Conservation (phyloP, 2,329 filamentous ascomycete species). For the Talaromyces sp. region DNA sequence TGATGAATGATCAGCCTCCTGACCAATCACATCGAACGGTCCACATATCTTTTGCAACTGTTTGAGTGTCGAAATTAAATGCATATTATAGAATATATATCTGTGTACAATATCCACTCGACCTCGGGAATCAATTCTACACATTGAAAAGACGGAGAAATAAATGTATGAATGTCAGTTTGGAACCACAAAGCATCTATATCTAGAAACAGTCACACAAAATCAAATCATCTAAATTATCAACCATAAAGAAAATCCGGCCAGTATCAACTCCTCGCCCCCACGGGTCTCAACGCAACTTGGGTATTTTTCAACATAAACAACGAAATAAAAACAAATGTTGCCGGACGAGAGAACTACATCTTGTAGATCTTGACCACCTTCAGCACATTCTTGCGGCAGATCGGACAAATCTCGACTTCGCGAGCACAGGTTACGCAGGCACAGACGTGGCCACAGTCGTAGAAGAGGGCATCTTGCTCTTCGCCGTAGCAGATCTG, state of each 20-base stretch:
- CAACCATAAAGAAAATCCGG: not conserved
- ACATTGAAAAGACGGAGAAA: not conserved
- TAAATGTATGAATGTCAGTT: not conserved
- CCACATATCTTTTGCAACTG: not conserved
- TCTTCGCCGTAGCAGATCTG: slow-evolving; percentile 61
- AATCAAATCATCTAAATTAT: slow-evolving; percentile 1
- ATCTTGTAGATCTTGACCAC: slow-evolving; percentile 57
- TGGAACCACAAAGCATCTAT: not conserved
- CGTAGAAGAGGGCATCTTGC: slow-evolving; percentile 59
- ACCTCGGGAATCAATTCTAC: not conserved
- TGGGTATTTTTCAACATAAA: slow-evolving; percentile 9
- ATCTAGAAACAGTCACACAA: slow-evolving; percentile 5
- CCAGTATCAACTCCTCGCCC: slow-evolving; percentile 7
- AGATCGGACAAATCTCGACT: slow-evolving; percentile 59
- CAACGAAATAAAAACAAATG: not conserved
- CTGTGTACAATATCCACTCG: not conserved
- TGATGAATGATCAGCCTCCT: not conserved
- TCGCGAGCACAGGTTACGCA: slow-evolving; percentile 58
- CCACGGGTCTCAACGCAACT: slow-evolving; percentile 1
- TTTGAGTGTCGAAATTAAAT: too few relatives aligned
- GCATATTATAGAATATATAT: too few relatives aligned
- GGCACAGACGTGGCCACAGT: slow-evolving; percentile 61
- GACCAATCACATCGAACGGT: not conserved
- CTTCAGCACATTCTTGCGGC: slow-evolving; percentile 54
- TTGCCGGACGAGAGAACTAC: slow-evolving; percentile 19